Base-by-base conservation (phyloP, 805 yeast genomes). In the Candida endomychidarum region DNA sequence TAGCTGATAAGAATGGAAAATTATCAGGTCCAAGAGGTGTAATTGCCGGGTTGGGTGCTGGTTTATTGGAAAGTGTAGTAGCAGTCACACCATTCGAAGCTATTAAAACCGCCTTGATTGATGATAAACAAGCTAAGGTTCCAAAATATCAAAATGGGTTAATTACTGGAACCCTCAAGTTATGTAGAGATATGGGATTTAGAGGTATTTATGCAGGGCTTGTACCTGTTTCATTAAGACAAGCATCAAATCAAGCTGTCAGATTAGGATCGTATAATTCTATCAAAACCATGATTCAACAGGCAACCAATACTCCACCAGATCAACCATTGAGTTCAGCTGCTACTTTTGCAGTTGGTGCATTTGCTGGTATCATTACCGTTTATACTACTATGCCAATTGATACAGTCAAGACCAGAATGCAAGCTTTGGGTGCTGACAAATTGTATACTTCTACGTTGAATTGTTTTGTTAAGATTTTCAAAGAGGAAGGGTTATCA, bases 71-170 rank as follows among this genome's bases (percentile, higher is more conserved):
- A 60, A 83, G 95, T 42, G 83, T 89, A 19, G 72, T 90, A 32
- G 98, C 98, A 0, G 96, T 93, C 34, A 91, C 99, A 0, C 99
- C 99, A 2, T 89, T 90, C 41, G 99, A 91, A 63, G 95, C 96
- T 24, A 87, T 91, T 63, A 91, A 91, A 59, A 91, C 98, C 0
- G 96, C 95, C 0, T 74, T 90, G 64, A 93, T 91, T 51, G 99
- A 91, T 65, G 99, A 91, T 60, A 87, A 83, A 50, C 95, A 84
- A 62, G 55, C 83, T 4, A 66, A 77, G 3, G 74, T 72, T 40
- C 97, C 97, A 34, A 82, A 77, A 60, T 93, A 91, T 64, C 87
- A 81, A 48, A 66, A 67, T 49, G 81, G 84, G 0, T 60, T 81
- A 37, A 41, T 76, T 17, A 67, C 76, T 22, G 95, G 95, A 7